Conservation (phyloP, 306 rosid genomes). For the Senna siamea region DNA sequence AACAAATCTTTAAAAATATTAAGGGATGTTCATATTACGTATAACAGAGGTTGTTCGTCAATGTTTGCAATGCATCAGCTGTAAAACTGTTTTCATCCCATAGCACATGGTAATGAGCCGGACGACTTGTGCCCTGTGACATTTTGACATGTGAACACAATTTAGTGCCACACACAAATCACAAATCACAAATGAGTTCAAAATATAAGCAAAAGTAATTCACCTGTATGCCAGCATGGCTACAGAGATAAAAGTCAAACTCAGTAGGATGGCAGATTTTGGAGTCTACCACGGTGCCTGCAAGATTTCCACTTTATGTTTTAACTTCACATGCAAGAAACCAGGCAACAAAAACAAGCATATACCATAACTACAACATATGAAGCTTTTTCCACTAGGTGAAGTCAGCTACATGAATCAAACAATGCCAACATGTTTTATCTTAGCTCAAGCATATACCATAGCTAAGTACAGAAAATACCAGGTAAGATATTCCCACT, state of each 20-base stretch:
- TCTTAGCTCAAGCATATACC: neutral
- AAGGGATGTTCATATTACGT: conserved; percentile 48
- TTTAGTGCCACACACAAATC: neutral
- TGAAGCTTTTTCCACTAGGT: no score
- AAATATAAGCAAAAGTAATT: neutral
- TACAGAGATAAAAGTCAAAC: conserved; percentile 91
- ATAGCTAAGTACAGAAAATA: conserved; percentile 17
- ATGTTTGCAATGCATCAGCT: conserved; percentile 82
- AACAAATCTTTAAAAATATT: neutral
- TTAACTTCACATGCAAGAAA: neutral
- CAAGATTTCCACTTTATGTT: neutral
- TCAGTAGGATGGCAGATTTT: conserved; percentile 95
- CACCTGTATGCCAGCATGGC: conserved; percentile 97
- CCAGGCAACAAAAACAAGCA: neutral
- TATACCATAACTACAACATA: no score
- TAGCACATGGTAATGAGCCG: conserved; percentile 93
- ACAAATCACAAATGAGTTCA: neutral
- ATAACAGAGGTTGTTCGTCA: conserved; percentile 90
- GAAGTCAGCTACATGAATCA: no score
- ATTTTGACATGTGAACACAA: neutral
- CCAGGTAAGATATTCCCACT: conserved; percentile 97
- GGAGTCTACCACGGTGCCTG: conserved; percentile 96
- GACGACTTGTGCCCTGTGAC: conserved; percentile 93
- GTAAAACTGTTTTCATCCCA: conserved; percentile 97
- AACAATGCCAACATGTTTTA: no score